These are phyloP conservation scores for Suhomyces maxii DNA, from an alignment of 1,139 yeast genomes.

Conservation along the genomic window DNA sequence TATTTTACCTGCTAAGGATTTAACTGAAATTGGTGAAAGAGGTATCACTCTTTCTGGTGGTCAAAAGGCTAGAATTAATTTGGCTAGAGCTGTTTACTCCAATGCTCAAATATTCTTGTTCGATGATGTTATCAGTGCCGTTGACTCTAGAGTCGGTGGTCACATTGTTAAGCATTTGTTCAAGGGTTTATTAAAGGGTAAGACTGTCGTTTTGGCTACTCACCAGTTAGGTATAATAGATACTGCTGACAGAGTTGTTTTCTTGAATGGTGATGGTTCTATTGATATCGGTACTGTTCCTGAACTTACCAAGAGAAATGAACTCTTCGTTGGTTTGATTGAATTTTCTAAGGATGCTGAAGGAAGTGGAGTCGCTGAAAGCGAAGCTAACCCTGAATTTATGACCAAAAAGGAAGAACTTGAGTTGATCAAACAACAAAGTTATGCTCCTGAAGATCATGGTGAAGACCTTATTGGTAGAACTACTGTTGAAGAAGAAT, in stretches of 20 bases:
- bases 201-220: slow-evolving; percentile 39
- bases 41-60: slow-evolving; percentile 47
- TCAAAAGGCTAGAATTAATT: slow-evolving; percentile 43
- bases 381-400: slow-evolving; percentile 2
- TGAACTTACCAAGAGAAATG: slow-evolving; percentile 27
- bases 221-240: slow-evolving; percentile 38
- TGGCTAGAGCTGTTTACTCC: slow-evolving; percentile 45
- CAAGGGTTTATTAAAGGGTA: slow-evolving; percentile 28
- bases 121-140: slow-evolving; percentile 47
- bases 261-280: slow-evolving; percentile 36
- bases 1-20: slow-evolving; percentile 35
- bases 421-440: slow-evolving; percentile 8
- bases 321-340: slow-evolving; percentile 28
- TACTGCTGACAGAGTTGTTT: slow-evolving; percentile 34
- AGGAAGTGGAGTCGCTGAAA: neutral
- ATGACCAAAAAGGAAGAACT: slow-evolving; percentile 8
- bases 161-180: slow-evolving; percentile 38
- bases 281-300: slow-evolving; percentile 34
- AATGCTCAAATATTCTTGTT: slow-evolving; percentile 33
- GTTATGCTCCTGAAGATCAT: slow-evolving; percentile 2
- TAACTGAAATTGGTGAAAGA: slow-evolving; percentile 45
- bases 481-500: slow-evolving; percentile 39
- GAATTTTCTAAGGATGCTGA: slow-evolving; percentile 19
- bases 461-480: slow-evolving; percentile 18
- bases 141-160: slow-evolving; percentile 42